These are phyloP conservation scores for Cystobasidium onofrii DNA, from an alignment of 768 basidiomycete species.

Conservation along the genomic window DNA sequence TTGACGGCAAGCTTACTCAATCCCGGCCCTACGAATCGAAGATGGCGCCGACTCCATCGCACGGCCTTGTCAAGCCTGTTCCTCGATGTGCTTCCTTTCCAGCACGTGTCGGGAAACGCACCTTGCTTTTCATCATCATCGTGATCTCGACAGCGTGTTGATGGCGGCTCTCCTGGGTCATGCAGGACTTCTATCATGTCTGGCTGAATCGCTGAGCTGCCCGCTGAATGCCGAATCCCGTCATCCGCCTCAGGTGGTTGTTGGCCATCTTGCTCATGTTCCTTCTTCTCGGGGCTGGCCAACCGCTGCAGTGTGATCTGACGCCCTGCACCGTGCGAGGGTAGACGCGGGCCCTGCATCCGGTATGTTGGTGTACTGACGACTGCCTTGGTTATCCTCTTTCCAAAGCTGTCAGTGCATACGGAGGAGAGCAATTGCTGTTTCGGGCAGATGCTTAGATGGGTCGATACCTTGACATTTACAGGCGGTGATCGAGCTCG, in stretches of 20 bases:
- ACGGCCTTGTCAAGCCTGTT: neutral
- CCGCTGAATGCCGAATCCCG: neutral
- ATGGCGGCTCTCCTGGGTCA: neutral
- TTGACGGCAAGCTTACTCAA: neutral
- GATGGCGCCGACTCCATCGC: conserved; percentile 6
- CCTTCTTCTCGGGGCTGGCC: neutral
- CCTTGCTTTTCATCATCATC: neutral
- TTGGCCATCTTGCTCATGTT: neutral
- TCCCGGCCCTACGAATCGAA: conserved; percentile 24
- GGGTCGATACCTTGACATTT: neutral
- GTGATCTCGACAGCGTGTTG: neutral
- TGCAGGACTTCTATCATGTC: neutral
- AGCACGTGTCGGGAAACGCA: neutral
- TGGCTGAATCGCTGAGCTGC: neutral
- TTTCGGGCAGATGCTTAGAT: neutral
- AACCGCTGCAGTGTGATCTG: conserved; percentile 16
- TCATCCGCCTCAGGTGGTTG: neutral
- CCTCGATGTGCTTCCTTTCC: neutral
- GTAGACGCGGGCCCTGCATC: conserved; percentile 26
- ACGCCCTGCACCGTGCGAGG: conserved; percentile 7
- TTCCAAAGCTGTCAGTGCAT: too few species aligned
- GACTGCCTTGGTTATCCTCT: too few species aligned
- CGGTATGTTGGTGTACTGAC: neutral
- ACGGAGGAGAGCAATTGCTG: neutral
- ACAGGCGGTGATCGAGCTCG: neutral